Percentiles rank a stretch among this genome's conserved stretches.
Conservation (phyloP, 192 early-diverging fungal species). For the Coemansia sp. region DNA sequence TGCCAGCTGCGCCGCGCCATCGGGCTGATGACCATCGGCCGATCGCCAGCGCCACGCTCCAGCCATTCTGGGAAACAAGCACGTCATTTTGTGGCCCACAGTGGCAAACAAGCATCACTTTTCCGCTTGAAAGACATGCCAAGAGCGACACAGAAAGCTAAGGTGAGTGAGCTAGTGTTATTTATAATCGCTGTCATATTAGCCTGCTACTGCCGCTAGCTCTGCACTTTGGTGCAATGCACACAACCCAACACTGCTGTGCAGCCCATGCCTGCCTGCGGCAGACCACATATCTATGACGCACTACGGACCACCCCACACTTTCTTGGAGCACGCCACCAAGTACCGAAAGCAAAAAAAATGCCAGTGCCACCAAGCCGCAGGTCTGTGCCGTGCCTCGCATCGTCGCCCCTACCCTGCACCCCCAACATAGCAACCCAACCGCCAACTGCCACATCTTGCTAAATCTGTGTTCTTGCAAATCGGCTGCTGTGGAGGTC, state of each 20-base stretch:
- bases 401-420: constrained; percentile 4
- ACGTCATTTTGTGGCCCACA: neutral
- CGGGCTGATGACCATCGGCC: neutral
- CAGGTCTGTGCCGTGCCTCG: constrained; percentile 2
- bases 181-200: neutral
- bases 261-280: neutral
- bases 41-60: neutral
- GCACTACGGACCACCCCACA: neutral
- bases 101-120: neutral
- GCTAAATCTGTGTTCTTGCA: neutral
- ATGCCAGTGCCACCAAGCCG: neutral
- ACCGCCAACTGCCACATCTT: constrained; percentile 5
- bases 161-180: neutral
- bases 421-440: neutral
- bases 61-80: neutral
- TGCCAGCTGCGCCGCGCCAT: constrained; percentile 1
- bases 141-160: neutral
- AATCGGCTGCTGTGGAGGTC: neutral
- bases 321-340: neutral
- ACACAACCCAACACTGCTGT: neutral
- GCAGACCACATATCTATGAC: neutral
- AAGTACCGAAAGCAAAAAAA: neutral
- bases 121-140: neutral
- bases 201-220: neutral
- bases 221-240: neutral